Base-by-base conservation (phyloP, 202 grass and related monocot genomes). In the Digitaria exilis region DNA sequence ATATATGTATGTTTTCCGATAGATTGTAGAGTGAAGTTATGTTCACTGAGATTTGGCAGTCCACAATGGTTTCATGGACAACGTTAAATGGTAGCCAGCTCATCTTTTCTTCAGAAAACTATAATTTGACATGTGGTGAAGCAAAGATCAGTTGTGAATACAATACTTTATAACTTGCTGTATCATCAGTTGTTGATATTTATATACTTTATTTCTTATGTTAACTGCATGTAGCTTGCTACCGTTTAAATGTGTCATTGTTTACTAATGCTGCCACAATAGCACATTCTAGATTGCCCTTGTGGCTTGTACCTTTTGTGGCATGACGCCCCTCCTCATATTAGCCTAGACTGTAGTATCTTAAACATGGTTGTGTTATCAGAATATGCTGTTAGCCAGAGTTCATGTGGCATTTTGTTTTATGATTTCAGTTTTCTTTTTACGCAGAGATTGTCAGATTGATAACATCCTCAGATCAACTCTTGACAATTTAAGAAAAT, bases 151-250 rank as follows among this genome's bases (percentile, higher is more conserved):
- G 35, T 37, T 37, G 35, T 37, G 35, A 37, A 37, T 37, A 37
- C 35, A 37, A 6, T 37, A 59, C 57, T 28, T n/a, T 78, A 64
- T 71, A 84, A 17, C 49, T 34, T 82, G 29, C 18, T 50, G 21
- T 31, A 80, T 56, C 5, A 28, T 49, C 28, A 45, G 24, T 29
- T 65, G 24, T 81, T 69, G 17, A 24, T 87, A 0, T 77, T 81
- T 44, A 4, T 73, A 65, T 72, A 49, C 51, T 15, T 55, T 66
- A 28, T 73, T 80, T 71, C 35, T 73, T 54, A 65, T 18, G 76
- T 81, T 73, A 57, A 76, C 17, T 78, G 18, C 9, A 68, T 63
- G 32, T 74, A 32, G 25, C 11, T 79, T 61, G 41, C 58, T 37
- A 48, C 51, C 68, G 46, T 51, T 30, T 10, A 3, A 30, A 32